Base-by-base conservation (phyloP, 805 yeast species). In the Ogataea polymorpha region DNA sequence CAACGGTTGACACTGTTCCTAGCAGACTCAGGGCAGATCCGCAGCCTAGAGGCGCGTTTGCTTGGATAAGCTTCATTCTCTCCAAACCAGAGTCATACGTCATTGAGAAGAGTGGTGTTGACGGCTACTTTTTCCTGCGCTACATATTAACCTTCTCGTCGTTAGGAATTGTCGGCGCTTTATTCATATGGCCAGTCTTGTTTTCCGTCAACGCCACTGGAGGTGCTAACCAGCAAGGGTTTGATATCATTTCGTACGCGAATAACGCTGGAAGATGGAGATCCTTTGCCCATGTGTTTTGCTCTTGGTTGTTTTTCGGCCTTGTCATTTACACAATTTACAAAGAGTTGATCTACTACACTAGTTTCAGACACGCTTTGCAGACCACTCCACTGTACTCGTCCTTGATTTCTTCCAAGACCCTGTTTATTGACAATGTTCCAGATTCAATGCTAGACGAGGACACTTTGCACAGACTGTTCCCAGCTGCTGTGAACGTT, bases 151-250 rank as follows among this genome's bases (percentile, higher is more conserved):
- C 79, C 21, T 78, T 81, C 46, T 71, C 73, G 4, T 49, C 70
- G 9, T 46, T 82, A 27, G 77, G 82, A 24, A 48, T 79, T 9
- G 20, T 78, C 6, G 80, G 80, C 2, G 75, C 80, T 37, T 37
- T 77, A 10, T 50, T 83, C 16, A 50, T 79, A 16, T 79, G 85
- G 75, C 90, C 90, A 24, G 70, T 86, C 38, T 65, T 86, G 39
- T 72, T 86, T 53, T 83, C 95, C 0, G 78, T 86, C 30, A 80
- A 82, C 61, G 89, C 88, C 13, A 76, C 88, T 6, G 80, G 82
- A 48, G 85, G 87, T 20, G 67, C 72, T 35, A 60, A 66, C 37
- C 50, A 65, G 24, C 41, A 58, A 31, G 91, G 90, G 6, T 82
- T 86, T 48, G 84, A 82, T 52, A 65, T 80, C 23, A 66, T 86